Evolutionary conservation across 2,329 filamentous ascomycete genomes (phyloP), one percentile per base, ranked within the genome.

Genomic region (Golovinomyces cichoracearum): DNA sequence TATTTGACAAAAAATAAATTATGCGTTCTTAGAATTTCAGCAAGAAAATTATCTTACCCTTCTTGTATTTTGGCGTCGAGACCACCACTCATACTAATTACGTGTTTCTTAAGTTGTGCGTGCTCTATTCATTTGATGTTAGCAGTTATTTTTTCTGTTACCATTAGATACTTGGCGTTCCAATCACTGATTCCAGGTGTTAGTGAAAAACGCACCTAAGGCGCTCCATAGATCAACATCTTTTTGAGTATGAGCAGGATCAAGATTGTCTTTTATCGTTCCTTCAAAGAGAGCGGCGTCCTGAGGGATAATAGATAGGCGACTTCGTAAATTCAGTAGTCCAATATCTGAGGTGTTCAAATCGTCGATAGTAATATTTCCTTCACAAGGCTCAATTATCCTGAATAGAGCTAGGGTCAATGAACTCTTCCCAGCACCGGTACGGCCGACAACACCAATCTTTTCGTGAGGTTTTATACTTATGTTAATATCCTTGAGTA

Each of bases 181-280:
- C n/a, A n/a, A n/a, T n/a, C n/a, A n/a, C n/a, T n/a, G n/a, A n/a
- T n/a, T n/a, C n/a, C n/a, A n/a, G n/a, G n/a, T n/a, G n/a, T n/a
- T n/a, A n/a, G 10, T 33, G 29, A 21, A n/a, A 29, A 21, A 71
- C 80, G 64, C 71, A 88, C 83, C 83, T 53, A 94, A 70, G 52
- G 92, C 86, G 61, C 82, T 93, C 90, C 90, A 98, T 29, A 98
- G 70, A 61, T 95, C 90, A 4, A 86, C 93, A 63, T 98, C 92
- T 63, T 94, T 88, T 60, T 93, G 86, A 49, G 92, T 83, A 62
- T 93, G 83, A 25, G 81, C 83, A 22, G 92, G 92, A 61, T 98
- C 90, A 35, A 95, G 72, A 60, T 98, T 98, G 64, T 98, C 90
- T 55, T 90, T 76, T 53, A 98, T 74, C 7, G 81, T 86, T 47